Percentiles rank a stretch among this genome's conserved stretches.
Conservation (phyloP, 345 rosid genomes). For the Pistacia integerrima region DNA sequence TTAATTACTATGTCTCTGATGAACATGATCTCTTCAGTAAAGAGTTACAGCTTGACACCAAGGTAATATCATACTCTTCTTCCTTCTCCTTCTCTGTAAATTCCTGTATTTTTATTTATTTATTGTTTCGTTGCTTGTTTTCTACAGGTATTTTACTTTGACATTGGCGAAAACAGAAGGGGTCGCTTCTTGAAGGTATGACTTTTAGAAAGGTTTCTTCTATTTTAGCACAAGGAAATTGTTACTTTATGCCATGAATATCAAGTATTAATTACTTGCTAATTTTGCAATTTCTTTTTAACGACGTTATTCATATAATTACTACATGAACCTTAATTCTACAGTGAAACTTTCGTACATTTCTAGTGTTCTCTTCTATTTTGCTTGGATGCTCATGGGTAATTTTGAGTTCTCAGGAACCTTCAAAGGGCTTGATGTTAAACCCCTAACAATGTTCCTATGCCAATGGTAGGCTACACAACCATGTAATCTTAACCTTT, state of each 20-base stretch:
- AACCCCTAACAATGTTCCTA: background rate
- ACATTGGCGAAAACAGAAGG: conserved; percentile 93
- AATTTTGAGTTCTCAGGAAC: background rate
- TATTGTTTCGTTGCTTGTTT: background rate
- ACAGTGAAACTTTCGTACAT: background rate
- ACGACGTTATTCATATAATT: background rate
- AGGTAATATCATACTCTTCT: conserved; percentile 38
- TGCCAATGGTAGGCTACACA: background rate
- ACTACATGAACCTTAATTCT: background rate
- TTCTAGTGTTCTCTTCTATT: background rate
- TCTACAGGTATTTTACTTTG: conserved; percentile 86
- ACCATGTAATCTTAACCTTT: background rate
- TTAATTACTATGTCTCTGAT: conserved; percentile 94
- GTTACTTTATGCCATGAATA: background rate
- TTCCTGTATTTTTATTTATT: background rate
- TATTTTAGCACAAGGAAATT: background rate
- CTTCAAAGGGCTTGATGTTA: background rate
- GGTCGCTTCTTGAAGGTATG: conserved; percentile 94
- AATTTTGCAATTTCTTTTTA: background rate
- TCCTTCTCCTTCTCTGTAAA: background rate
- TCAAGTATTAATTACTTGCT: background rate
- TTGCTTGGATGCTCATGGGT: too few species aligned
- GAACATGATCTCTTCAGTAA: conserved; percentile 91
- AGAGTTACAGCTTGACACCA: conserved; percentile 96
- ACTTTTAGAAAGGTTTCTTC: background rate